Evolutionary conservation across 306 rosid species (phyloP).

Genomic region (Trifolium pratense): DNA sequence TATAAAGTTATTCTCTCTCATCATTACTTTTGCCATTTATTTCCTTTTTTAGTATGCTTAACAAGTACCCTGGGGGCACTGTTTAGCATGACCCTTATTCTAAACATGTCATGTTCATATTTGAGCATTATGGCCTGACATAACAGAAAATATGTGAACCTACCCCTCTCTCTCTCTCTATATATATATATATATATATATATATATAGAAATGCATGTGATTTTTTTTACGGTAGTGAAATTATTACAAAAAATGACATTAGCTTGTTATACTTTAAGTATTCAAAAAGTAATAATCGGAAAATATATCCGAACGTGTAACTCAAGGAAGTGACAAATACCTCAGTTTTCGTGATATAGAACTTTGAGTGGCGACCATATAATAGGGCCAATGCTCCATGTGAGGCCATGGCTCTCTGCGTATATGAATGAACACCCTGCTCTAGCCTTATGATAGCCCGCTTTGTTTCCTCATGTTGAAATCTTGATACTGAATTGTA

Average conservation of each 20-base stretch:
- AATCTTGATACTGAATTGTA: slow-evolving; percentile 66
- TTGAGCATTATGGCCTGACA: too few relatives aligned
- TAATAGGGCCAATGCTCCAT: slow-evolving; percentile 86
- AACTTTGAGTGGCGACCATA: slow-evolving; percentile 73
- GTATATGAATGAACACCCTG: slow-evolving; percentile 73
- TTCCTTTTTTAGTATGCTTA: too few relatives aligned
- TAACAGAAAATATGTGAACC: not conserved
- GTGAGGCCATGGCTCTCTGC: slow-evolving; percentile 84
- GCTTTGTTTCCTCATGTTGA: slow-evolving; percentile 71
- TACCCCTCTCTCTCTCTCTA: too few relatives aligned
- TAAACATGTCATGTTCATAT: too few relatives aligned
- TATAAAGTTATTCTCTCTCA: too few relatives aligned
- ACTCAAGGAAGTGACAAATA: slow-evolving; percentile 43
- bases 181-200: too few relatives aligned
- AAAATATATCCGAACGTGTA: slow-evolving; percentile 22
- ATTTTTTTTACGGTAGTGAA: slow-evolving; percentile 1
- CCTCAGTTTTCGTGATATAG: slow-evolving; percentile 92
- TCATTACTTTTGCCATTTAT: too few relatives aligned
- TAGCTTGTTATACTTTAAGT: slow-evolving; percentile 8
- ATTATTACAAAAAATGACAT: slow-evolving; percentile 4
- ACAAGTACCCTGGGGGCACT: too few relatives aligned
- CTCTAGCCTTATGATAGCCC: slow-evolving; percentile 79
- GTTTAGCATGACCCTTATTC: too few relatives aligned
- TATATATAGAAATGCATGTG: slow-evolving; percentile 5
- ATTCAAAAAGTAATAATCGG: slow-evolving; percentile 12